phyloP scores from a whole-genome alignment of 202 grass and related monocot species.

The Dendrocalamus latiflorus region DNA sequence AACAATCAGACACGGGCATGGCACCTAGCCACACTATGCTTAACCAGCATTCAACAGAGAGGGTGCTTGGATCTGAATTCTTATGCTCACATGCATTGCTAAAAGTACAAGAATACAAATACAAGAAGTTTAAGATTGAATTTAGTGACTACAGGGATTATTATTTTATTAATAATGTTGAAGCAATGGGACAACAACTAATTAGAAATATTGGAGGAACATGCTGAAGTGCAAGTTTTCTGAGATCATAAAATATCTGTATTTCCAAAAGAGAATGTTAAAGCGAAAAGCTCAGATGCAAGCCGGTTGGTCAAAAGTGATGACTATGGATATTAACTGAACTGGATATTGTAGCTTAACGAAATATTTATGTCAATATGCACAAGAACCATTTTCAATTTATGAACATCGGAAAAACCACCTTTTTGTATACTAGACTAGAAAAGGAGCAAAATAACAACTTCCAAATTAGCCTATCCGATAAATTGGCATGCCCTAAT shows the following conservation, averaged over 20 bases:
- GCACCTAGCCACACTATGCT: background rate
- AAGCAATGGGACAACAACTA: background rate
- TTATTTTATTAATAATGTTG: background rate
- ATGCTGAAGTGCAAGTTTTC: background rate
- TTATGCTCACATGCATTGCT: background rate
- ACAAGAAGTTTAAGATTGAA: background rate
- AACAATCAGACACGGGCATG: constrained; percentile 9
- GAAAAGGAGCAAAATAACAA: constrained; percentile 3
- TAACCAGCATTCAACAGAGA: constrained; percentile 8
- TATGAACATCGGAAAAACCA: background rate
- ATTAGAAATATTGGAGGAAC: background rate
- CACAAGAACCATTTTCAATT: constrained; percentile 5
- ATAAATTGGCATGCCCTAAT: constrained; percentile 3
- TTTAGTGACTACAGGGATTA: background rate
- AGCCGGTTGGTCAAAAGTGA: constrained; percentile 3
- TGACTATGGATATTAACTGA: background rate
- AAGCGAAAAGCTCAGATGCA: constrained; percentile 4
- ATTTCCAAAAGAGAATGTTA: constrained; percentile 22
- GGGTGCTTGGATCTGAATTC: background rate
- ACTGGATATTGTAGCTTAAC: background rate
- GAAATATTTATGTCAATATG: constrained; percentile 4
- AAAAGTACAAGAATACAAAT: too few species aligned
- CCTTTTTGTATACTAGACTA: background rate
- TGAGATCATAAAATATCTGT: background rate
- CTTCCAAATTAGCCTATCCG: background rate